Percentiles rank a stretch among this genome's conserved stretches.
Evolutionary conservation across 179 eudicot genomes (phyloP).

Genomic region (Silene vulgaris): DNA sequence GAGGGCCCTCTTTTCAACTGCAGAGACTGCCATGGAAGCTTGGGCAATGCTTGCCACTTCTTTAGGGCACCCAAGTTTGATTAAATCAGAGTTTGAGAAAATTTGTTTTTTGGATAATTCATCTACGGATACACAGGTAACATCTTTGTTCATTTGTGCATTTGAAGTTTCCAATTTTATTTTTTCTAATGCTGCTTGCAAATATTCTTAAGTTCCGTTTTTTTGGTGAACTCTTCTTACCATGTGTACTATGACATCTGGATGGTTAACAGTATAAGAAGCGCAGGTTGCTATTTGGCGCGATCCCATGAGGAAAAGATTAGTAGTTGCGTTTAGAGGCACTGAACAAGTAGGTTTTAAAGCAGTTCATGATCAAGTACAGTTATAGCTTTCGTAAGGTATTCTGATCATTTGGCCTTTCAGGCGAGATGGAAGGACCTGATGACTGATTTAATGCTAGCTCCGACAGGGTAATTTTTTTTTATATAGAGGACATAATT

Average conservation of each 20-base stretch:
- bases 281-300: conserved; percentile 98
- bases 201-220: not conserved
- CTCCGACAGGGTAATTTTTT: conserved; percentile 75
- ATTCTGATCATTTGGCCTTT: conserved; percentile 33
- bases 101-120: conserved; percentile 86
- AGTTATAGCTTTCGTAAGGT: conserved; percentile 14
- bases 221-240: not conserved
- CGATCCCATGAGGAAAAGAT: conserved; percentile 65
- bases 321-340: conserved; percentile 95
- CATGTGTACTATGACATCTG: conserved; percentile 15
- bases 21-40: conserved; percentile 99
- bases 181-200: not conserved
- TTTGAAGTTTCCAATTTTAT: not conserved
- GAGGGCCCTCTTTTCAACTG: conserved; percentile 77
- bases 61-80: conserved; percentile 81
- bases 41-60: conserved; percentile 98
- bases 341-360: conserved; percentile 82
- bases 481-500: not conserved
- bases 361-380: conserved; percentile 15
- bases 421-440: conserved; percentile 94
- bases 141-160: conserved; percentile 1
- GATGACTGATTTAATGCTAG: conserved; percentile 84
- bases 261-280: conserved; percentile 10
- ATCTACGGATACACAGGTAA: conserved; percentile 85
- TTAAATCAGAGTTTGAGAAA: conserved; percentile 92